phyloP scores from a whole-genome alignment of 257 asterid genomes.

The Salvia miltiorrhiza region DNA sequence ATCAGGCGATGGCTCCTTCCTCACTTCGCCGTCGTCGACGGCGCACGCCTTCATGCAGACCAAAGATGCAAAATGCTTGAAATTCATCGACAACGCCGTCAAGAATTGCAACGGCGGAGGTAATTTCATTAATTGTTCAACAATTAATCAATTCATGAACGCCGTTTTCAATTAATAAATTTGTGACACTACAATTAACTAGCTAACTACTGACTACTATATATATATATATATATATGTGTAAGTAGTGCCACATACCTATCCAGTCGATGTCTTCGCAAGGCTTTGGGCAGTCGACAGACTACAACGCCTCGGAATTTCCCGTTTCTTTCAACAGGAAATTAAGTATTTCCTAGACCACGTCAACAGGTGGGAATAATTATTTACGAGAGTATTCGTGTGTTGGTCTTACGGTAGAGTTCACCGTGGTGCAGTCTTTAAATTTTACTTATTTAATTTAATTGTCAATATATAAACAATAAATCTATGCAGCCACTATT shows the following conservation, averaged over 20 bases:
- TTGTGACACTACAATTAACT: no score
- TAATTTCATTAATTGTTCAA: neutral
- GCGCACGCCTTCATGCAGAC: constrained; percentile 50
- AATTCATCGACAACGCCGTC: constrained; percentile 22
- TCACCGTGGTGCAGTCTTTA: no score
- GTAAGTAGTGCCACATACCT: constrained; percentile 31
- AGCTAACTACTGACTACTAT: no score
- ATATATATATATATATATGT: no score
- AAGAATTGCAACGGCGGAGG: constrained; percentile 43
- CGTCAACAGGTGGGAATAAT: constrained; percentile 29
- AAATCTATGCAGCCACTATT: no score
- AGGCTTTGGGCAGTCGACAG: constrained; percentile 59
- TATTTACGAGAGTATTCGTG: neutral
- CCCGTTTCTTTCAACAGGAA: constrained; percentile 34
- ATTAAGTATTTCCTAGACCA: constrained; percentile 31
- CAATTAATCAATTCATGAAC: no score
- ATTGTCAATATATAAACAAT: no score
- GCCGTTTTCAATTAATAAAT: no score
- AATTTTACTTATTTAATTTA: no score
- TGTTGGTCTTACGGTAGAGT: no score
- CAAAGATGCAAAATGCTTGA: constrained; percentile 31
- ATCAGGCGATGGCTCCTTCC: constrained; percentile 43
- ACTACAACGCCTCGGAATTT: constrained; percentile 51
- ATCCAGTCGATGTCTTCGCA: constrained; percentile 42
- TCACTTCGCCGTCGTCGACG: constrained; percentile 48